These are phyloP conservation scores for Aspergillus panamensis DNA, from an alignment of 495 filamentous ascomycete genomes.

Conservation along the genomic window DNA sequence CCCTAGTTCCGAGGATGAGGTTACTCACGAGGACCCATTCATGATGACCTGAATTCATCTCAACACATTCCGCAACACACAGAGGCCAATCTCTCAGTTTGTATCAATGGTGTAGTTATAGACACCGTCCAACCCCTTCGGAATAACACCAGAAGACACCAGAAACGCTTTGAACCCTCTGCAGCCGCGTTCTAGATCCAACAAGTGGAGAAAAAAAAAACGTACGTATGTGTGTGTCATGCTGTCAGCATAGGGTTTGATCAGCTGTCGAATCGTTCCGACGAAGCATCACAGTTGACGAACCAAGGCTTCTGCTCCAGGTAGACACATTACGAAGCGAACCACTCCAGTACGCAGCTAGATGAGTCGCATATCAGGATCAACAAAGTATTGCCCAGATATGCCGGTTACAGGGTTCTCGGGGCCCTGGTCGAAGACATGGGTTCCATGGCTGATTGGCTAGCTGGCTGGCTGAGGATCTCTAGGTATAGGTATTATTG, in stretches of 20 bases:
- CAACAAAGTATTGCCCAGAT: background rate
- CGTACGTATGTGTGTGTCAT: background rate
- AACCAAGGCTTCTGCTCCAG: background rate
- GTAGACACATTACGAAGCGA: slow-evolving; percentile 11
- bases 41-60: background rate
- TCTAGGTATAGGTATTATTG: no score
- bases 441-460: background rate
- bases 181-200: slow-evolving; percentile 4
- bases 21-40: slow-evolving; percentile 4
- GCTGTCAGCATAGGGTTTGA: slow-evolving; percentile 10
- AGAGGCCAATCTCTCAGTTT: background rate
- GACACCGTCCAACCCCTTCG: background rate
- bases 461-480: no score
- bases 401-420: background rate
- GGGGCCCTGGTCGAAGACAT: background rate
- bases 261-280: background rate
- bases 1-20: background rate
- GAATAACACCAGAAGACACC: background rate
- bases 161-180: background rate
- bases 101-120: background rate
- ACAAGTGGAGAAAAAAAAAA: background rate
- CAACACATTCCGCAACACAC: background rate
- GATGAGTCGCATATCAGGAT: background rate
- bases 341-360: background rate
- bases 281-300: no score